Base-by-base conservation (phyloP, 768 basidiomycete species). In the Kockovaella imperatae region DNA sequence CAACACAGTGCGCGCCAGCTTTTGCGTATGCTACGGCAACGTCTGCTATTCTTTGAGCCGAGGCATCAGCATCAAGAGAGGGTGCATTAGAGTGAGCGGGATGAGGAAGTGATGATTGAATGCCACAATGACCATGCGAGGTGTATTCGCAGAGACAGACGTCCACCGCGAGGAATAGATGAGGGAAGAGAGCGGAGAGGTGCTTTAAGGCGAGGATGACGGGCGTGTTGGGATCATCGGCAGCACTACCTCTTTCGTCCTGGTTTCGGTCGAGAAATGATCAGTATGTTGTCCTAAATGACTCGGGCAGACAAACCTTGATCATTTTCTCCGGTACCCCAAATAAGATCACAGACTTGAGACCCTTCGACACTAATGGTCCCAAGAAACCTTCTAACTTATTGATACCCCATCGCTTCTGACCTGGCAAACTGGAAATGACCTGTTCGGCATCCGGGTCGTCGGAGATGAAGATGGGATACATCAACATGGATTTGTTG, bases 141-240 rank as follows among this genome's bases (percentile, higher is more conserved):
- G 95, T 96, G 76, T 99, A 97, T 74, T 97, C 93, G 77, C 95
- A 99, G n/a, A 99, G 81, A 69, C 95, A 99, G 17, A 97, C 95
- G 62, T 99, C 95, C 64, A 81, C 81, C 0, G 90, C 86, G 63
- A 99, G 83, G 74, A 90, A 88, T 20, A 99, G 74, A 5, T 76
- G 67, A 0, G 95, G 93, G 75, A 83, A 99, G 52, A 86, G 77
- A 1, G 72, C 47, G 4, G 83, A 80, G 29, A 99, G 77, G 49
- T 79, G 82, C 62, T 78, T 78, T 59, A 96, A 84, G n/a, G 87
- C 90, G 40, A 80, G 82, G 57, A 99, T 95, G 62, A 97, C 95
- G 29, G 95, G 95, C 0, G 93, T 91, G 0, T 78, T 58, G 5
- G 81, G 78, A 62, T 93, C 89, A 67, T 97, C 95, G 38, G 95